Evolutionary conservation across 2,329 filamentous ascomycete species (phyloP), one percentile per base, ranked within the genome.

Genomic region (Paraphaeosphaeria sporulosa): DNA sequence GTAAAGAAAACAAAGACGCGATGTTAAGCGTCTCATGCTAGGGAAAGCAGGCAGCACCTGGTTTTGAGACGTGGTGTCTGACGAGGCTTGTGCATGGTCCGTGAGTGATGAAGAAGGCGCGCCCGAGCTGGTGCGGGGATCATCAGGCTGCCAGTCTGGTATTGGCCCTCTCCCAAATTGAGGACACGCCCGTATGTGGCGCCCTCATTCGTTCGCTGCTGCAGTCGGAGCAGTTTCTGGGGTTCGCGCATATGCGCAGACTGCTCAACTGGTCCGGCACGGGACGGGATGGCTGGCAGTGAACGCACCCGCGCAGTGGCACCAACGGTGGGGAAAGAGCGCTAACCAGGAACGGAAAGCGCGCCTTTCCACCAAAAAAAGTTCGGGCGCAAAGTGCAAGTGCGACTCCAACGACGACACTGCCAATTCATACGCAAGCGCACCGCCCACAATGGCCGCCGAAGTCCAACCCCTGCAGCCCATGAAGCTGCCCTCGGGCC

Each of bases 401-500:
- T 55, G 44, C 27, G 42, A 36, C 30, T 19, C 13, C 52, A 25
- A 38, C 40, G 52, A 55, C 52, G 40, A 46, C n/a, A 46, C 17
- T 32, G 15, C 27, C 30, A 50, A 19, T 56, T 48, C 57, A 51
- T 48, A 36, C 61, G 27, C 59, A 48, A 48, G 46, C 53, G 50
- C 46, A 42, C 57, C 63, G 58, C 66, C 62, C 67, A 71, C 70
- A 63, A 97, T 97, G 93, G 93, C 94, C 71, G 91, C 93, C 73
- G 89, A 93, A 82, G 91, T 96, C 72, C 87, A 88, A 78, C 90
- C 91, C 62, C 83, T 96, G 67, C 89, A 89, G 77, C 90, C 90
- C 78, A 83, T 96, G 74, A 96, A 93, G 84, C 86, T 96, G 74
- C 89, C 94, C 59, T 86, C 91, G 64, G 92, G 92, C 53, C 93